These are phyloP conservation scores for Anthostomella pinea DNA, from an alignment of 2,329 filamentous ascomycete genomes.

Conservation along the genomic window DNA sequence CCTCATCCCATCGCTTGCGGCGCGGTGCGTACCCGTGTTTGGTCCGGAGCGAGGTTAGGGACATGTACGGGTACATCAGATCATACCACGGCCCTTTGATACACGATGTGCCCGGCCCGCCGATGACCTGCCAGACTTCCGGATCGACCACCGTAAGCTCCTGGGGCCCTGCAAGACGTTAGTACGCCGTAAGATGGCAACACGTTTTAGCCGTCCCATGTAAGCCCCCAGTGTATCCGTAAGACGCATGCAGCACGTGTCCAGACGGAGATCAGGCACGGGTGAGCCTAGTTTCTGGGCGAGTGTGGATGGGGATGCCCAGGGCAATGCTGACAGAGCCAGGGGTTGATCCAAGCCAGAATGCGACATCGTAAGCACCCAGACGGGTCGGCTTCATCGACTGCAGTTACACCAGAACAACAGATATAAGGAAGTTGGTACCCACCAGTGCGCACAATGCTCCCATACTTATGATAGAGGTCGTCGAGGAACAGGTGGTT, in stretches of 20 bases:
- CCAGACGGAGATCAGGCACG: too few species aligned
- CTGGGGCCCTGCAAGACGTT: constrained; percentile 15
- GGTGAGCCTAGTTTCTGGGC: too few species aligned
- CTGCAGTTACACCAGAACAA: neutral
- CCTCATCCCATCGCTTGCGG: constrained; percentile 16
- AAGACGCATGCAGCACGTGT: too few species aligned
- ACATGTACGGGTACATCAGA: constrained; percentile 8
- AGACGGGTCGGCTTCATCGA: too few species aligned
- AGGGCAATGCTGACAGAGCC: too few species aligned
- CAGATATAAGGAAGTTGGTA: neutral
- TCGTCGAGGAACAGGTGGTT: constrained; percentile 12
- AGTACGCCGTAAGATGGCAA: too few species aligned
- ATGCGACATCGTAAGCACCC: too few species aligned
- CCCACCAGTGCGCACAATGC: constrained; percentile 12
- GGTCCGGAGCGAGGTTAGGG: constrained; percentile 10
- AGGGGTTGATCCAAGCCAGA: too few species aligned
- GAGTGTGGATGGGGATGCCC: too few species aligned
- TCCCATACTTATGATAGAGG: constrained; percentile 6
- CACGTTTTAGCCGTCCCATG: too few species aligned
- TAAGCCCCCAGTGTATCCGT: too few species aligned
- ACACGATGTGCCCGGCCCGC: constrained; percentile 8
- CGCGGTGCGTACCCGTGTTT: constrained; percentile 11
- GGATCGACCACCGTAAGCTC: constrained; percentile 15
- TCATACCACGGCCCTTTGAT: constrained; percentile 15
- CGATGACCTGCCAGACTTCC: constrained; percentile 5